Evolutionary conservation across 345 rosid genomes (phyloP).

Genomic region (Sisymbrium altissimum): DNA sequence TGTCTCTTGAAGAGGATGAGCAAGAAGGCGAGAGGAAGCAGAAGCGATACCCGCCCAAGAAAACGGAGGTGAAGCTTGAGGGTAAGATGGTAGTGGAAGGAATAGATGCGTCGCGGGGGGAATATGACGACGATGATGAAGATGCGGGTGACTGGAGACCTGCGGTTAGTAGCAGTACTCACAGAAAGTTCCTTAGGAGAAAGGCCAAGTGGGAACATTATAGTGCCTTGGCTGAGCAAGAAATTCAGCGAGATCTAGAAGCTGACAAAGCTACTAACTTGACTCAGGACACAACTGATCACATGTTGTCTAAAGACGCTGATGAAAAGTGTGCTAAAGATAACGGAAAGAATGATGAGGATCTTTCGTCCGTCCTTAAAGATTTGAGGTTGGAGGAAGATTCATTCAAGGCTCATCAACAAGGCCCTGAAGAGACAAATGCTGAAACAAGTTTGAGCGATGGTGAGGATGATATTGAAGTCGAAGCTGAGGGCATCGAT

Average conservation of each 20-base stretch:
- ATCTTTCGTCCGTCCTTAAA: conserved; percentile 47
- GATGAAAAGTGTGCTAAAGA: conserved; percentile 26
- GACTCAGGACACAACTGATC: conserved; percentile 21
- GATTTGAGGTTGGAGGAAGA: conserved; percentile 78
- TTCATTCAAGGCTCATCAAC: conserved; percentile 41
- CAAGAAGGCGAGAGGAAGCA: conserved; percentile 38
- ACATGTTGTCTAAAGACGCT: conserved; percentile 21
- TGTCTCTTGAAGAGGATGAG: conserved; percentile 40
- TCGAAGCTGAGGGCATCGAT: conserved; percentile 33
- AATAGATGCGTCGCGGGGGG: conserved; percentile 83
- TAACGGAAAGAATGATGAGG: conserved; percentile 30
- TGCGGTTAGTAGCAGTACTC: conserved; percentile 92
- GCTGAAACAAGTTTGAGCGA: conserved; percentile 10
- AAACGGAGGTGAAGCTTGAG: conserved; percentile 58
- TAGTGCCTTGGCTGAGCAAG: conserved; percentile 56
- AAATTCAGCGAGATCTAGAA: conserved; percentile 48
- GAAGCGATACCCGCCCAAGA: conserved; percentile 52
- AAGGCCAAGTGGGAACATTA: conserved; percentile 59
- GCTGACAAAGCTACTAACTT: conserved; percentile 27
- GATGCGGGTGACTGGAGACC: conserved; percentile 77
- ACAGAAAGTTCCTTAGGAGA: conserved; percentile 72
- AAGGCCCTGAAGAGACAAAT: conserved; percentile 30
- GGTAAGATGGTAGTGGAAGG: conserved; percentile 93
- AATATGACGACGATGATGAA: conserved; percentile 48
- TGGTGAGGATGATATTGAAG: conserved; percentile 28